Percentiles rank a stretch among this genome's conserved stretches.
These are phyloP conservation scores for Dipodascus albidus DNA, from an alignment of 805 yeast species.

Conservation along the genomic window DNA sequence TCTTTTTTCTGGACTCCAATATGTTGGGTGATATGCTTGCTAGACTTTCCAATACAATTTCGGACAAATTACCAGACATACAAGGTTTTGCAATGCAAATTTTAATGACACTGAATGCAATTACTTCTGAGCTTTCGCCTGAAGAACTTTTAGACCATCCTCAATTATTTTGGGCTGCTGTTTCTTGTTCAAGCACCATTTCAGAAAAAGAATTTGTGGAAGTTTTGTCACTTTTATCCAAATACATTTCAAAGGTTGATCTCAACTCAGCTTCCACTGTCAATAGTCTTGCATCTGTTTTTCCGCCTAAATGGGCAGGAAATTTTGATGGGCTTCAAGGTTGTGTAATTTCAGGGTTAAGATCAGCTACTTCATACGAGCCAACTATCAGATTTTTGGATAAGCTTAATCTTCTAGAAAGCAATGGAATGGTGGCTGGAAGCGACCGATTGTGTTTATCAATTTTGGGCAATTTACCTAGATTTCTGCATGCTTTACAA, in stretches of 20 bases:
- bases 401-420: slow-evolving; percentile 36
- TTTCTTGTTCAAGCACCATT: slow-evolving; percentile 79
- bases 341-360: slow-evolving; percentile 66
- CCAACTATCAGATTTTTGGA: slow-evolving; percentile 65
- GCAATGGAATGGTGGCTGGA: slow-evolving; percentile 28
- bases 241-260: slow-evolving; percentile 78
- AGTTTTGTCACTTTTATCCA: slow-evolving; percentile 67
- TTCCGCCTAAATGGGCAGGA: slow-evolving; percentile 95
- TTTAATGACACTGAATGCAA: slow-evolving; percentile 87
- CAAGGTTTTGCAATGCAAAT: slow-evolving; percentile 98
- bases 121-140: slow-evolving; percentile 74
- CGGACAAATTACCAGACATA: slow-evolving; percentile 80
- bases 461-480: slow-evolving; percentile 66
- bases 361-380: slow-evolving; percentile 73
- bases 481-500: slow-evolving; percentile 75
- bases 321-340: slow-evolving; percentile 80
- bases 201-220: slow-evolving; percentile 93
- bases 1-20: slow-evolving; percentile 69
- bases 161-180: slow-evolving; percentile 89
- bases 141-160: slow-evolving; percentile 78
- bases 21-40: slow-evolving; percentile 94
- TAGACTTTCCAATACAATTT: slow-evolving; percentile 80
- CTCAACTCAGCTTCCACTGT: slow-evolving; percentile 78
- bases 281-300: slow-evolving; percentile 67
- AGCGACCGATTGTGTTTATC: slow-evolving; percentile 61